These are phyloP conservation scores for Sporobolomyces roseus DNA, from an alignment of 768 basidiomycete species.

Conservation along the genomic window DNA sequence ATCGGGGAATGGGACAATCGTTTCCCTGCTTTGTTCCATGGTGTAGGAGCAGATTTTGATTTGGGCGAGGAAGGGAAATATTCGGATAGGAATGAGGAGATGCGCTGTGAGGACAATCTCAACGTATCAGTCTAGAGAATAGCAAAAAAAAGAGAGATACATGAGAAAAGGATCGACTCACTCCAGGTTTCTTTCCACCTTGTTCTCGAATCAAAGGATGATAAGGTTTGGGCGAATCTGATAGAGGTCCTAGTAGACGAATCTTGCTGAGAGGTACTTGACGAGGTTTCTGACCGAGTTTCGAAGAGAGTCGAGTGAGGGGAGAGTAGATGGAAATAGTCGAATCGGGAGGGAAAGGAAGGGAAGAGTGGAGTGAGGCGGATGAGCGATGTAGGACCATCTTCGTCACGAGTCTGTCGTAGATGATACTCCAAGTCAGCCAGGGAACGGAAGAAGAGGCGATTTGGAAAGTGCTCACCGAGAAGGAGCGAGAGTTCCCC, in stretches of 20 bases:
- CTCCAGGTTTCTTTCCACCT: not conserved
- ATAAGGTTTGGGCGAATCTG: conserved; percentile 15
- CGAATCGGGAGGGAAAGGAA: conserved; percentile 31
- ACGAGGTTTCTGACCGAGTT: conserved; percentile 5
- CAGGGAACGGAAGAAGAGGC: too few relatives aligned
- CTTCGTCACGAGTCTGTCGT: conserved; percentile 17
- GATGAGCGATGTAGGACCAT: conserved; percentile 24
- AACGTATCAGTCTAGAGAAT: not conserved
- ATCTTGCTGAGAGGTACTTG: conserved; percentile 8
- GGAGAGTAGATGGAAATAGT: conserved; percentile 24
- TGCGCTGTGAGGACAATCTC: not conserved
- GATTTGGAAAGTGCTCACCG: conserved; percentile 9
- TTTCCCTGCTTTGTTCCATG: not conserved
- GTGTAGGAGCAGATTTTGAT: not conserved
- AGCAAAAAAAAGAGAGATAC: not conserved
- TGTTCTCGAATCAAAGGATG: conserved; percentile 17
- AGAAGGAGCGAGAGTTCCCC: conserved; percentile 20
- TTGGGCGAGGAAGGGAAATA: not conserved
- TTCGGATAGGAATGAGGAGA: not conserved
- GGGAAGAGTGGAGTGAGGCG: not conserved
- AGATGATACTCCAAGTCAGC: not conserved
- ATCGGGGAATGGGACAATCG: conserved; percentile 27
- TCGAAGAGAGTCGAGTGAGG: not conserved
- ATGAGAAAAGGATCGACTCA: not conserved
- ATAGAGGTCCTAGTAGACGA: conserved; percentile 26